phyloP scores from a whole-genome alignment of 805 yeast genomes.

The Teunomyces atbi region DNA sequence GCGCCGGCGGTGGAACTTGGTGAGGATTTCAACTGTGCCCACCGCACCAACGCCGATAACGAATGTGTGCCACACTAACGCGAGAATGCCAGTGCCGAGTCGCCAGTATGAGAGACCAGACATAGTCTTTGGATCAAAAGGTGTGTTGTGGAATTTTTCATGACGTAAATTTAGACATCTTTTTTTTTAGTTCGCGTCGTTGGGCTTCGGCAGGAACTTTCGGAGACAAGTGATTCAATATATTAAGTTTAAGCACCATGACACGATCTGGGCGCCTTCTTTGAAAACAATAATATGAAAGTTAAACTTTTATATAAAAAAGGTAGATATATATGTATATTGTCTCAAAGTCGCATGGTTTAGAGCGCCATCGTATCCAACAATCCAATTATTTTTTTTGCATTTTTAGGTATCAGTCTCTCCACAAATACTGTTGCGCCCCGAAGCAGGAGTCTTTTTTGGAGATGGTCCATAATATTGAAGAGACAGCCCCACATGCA shows the following conservation, averaged over 20 bases:
- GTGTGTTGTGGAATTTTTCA: not conserved
- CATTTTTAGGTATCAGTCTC: not conserved
- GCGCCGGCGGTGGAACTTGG: constrained; percentile 27
- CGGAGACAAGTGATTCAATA: not conserved
- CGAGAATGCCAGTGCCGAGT: constrained; percentile 11
- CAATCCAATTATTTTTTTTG: not conserved
- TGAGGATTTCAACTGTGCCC: constrained; percentile 40
- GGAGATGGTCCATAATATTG: too few species aligned
- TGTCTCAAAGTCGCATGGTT: not conserved
- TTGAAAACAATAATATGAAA: too few species aligned
- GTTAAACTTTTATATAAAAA: too few species aligned
- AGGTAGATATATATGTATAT: too few species aligned
- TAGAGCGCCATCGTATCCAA: not conserved
- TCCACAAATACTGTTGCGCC: not conserved
- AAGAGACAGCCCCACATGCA: too few species aligned
- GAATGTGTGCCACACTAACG: constrained; percentile 39
- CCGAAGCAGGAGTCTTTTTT: too few species aligned
- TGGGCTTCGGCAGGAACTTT: not conserved
- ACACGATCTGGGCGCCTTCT: too few species aligned
- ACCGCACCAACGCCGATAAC: constrained; percentile 35
- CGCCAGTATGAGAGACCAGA: constrained; percentile 7
- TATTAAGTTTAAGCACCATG: too few species aligned
- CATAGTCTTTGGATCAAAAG: too few species aligned
- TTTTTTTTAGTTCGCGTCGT: not conserved
- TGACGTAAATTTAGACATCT: not conserved